phyloP scores from a whole-genome alignment of 371 early-diverging fungal species.

The Rhizopus sp. region DNA sequence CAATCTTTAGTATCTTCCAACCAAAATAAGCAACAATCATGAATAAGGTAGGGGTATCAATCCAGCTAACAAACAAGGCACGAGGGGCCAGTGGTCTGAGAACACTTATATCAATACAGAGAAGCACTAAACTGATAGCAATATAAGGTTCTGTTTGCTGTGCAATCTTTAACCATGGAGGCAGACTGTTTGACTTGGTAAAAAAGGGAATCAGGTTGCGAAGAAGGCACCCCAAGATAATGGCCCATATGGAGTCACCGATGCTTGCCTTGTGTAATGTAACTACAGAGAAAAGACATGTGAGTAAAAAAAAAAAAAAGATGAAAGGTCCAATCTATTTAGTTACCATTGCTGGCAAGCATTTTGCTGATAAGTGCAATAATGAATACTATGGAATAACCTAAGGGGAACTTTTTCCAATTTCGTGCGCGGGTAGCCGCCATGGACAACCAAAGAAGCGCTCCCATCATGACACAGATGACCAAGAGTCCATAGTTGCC shows the following conservation, averaged over 20 bases:
- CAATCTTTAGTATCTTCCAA: conserved; percentile 53
- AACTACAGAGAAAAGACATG: conserved; percentile 14
- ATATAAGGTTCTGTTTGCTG: conserved; percentile 66
- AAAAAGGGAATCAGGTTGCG: conserved; percentile 47
- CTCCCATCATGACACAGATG: conserved; percentile 52
- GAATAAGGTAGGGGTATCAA: conserved; percentile 61
- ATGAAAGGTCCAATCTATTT: background rate
- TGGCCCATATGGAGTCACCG: conserved; percentile 68
- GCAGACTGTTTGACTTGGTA: conserved; percentile 41
- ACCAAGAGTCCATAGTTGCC: conserved; percentile 55
- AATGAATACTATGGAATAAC: conserved; percentile 51
- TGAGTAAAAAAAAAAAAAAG: background rate
- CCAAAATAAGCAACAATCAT: conserved; percentile 58
- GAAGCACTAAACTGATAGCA: conserved; percentile 58
- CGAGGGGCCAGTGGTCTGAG: conserved; percentile 59
- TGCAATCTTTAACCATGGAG: conserved; percentile 58
- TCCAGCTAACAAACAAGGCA: conserved; percentile 65
- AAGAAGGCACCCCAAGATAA: conserved; percentile 54
- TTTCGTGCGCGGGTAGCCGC: conserved; percentile 39
- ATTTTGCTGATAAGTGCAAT: conserved; percentile 58
- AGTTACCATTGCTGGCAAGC: conserved; percentile 57
- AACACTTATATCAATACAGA: conserved; percentile 61
- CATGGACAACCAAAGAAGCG: conserved; percentile 51
- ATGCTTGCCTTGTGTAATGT: conserved; percentile 50
- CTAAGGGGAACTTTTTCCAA: conserved; percentile 48